Evolutionary conservation across 148 eudicot species (phyloP).

Genomic region (Camellia lanceoleosa): DNA sequence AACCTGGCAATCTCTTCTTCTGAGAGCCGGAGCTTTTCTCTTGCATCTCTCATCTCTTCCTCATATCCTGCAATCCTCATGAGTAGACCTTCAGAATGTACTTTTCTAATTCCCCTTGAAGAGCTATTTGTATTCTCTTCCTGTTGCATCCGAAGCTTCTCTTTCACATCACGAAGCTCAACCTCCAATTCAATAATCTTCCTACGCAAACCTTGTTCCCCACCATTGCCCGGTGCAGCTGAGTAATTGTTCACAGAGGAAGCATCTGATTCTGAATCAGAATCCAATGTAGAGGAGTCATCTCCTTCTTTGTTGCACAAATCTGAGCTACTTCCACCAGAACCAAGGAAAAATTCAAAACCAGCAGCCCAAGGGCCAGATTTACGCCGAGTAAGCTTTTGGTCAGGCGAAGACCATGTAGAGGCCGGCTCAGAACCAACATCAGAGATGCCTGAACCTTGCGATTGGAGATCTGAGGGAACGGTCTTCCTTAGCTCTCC

Average conservation of each 20-base stretch:
- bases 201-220: conserved; percentile 45
- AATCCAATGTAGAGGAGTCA: conserved; percentile 69
- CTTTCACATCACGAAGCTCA: conserved; percentile 53
- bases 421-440: conserved; percentile 49
- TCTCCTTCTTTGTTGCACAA: conserved; percentile 53
- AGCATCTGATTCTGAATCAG: conserved; percentile 76
- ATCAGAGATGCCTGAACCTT: conserved; percentile 61
- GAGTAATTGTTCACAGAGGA: conserved; percentile 64
- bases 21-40: conserved; percentile 39
- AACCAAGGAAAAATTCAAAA: conserved; percentile 75
- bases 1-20: conserved; percentile 59
- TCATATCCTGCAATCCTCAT: conserved; percentile 45
- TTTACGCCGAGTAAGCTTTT: conserved; percentile 39
- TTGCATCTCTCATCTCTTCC: conserved; percentile 48
- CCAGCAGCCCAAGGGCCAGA: conserved; percentile 88
- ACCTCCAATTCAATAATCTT: conserved; percentile 50
- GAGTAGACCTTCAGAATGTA: conserved; percentile 27
- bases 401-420: conserved; percentile 41
- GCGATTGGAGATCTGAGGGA: conserved; percentile 64
- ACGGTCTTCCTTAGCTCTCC: conserved; percentile 62
- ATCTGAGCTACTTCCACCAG: conserved; percentile 60
- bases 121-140: conserved; percentile 38
- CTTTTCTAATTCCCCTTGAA: conserved; percentile 34
- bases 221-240: conserved; percentile 32
- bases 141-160: conserved; percentile 42